Evolutionary conservation across 1,284 basidiomycete genomes (phyloP).

Genomic region (Cutaneotrichosporon mucoides): DNA sequence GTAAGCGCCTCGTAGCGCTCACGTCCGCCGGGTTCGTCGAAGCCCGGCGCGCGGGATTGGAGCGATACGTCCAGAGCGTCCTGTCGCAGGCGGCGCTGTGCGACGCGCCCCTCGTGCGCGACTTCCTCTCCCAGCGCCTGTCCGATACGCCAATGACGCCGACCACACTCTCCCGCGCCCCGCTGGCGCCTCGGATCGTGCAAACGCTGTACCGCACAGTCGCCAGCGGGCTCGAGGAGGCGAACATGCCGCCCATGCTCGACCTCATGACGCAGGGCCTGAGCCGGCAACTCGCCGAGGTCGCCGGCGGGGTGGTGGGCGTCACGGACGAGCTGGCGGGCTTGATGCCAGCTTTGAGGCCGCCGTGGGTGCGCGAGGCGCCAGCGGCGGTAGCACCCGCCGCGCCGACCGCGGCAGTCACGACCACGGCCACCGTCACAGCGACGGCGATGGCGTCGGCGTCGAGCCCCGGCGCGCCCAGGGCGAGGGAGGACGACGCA

Average conservation of each 20-base stretch:
- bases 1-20: constrained; percentile 79
- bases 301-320: constrained; percentile 71
- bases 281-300: constrained; percentile 79
- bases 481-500: not conserved
- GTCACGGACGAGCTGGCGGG: constrained; percentile 59
- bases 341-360: constrained; percentile 1
- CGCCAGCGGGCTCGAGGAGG: constrained; percentile 51
- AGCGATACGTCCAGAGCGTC: constrained; percentile 80
- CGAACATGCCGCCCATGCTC: constrained; percentile 88
- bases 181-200: constrained; percentile 59
- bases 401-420: not conserved
- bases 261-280: constrained; percentile 69
- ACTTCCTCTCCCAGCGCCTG: constrained; percentile 70
- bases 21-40: constrained; percentile 77
- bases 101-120: constrained; percentile 72
- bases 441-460: not conserved
- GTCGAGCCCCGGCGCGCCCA: not conserved
- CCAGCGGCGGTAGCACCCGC: too few species aligned
- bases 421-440: not conserved
- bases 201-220: constrained; percentile 77
- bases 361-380: not conserved
- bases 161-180: constrained; percentile 51
- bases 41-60: constrained; percentile 67
- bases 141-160: not conserved
- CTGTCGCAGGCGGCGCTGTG: constrained; percentile 70